A percentile compares a stretch with the other conserved stretches of the same genome.
Evolutionary conservation across 306 rosid species (phyloP).

Genomic region (Pyrus pyrifolia): DNA sequence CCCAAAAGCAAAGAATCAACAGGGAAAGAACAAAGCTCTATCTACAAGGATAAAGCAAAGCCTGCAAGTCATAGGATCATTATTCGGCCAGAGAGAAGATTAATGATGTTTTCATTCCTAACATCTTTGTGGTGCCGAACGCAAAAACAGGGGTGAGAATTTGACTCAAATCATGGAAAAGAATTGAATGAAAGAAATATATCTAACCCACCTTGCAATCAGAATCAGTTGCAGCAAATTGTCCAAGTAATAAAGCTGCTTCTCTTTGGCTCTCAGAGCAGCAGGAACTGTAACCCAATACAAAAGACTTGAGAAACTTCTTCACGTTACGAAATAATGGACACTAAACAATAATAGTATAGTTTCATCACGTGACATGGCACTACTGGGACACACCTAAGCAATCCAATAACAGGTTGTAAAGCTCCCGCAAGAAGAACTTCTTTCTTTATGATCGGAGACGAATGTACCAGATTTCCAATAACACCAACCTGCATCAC

Average conservation of each 20-base stretch:
- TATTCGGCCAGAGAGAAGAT: neutral
- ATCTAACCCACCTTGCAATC: conserved; percentile 73
- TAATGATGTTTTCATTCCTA: neutral
- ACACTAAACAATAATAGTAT: neutral
- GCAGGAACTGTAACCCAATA: conserved; percentile 56
- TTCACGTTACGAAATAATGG: neutral
- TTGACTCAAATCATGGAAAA: neutral
- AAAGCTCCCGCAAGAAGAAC: conserved; percentile 94
- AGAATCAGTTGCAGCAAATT: conserved; percentile 97
- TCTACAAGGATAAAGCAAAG: neutral
- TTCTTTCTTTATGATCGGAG: conserved; percentile 92
- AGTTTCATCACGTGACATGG: neutral
- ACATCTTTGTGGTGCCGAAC: neutral
- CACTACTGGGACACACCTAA: conserved; percentile 42
- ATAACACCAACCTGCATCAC: conserved; percentile 89
- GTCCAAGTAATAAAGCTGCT: conserved; percentile 97
- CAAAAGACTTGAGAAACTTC: conserved; percentile 6
- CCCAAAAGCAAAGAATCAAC: neutral
- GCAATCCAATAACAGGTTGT: conserved; percentile 96
- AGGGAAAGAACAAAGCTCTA: neutral
- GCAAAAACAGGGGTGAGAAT: neutral
- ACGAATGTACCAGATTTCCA: conserved; percentile 95
- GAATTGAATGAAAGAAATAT: conserved; percentile 5
- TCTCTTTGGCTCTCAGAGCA: conserved; percentile 98
- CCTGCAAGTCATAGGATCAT: neutral